These are phyloP conservation scores for Phytophthora pseudosyringae DNA, from an alignment of 352 stramenopile species.

Conservation along the genomic window DNA sequence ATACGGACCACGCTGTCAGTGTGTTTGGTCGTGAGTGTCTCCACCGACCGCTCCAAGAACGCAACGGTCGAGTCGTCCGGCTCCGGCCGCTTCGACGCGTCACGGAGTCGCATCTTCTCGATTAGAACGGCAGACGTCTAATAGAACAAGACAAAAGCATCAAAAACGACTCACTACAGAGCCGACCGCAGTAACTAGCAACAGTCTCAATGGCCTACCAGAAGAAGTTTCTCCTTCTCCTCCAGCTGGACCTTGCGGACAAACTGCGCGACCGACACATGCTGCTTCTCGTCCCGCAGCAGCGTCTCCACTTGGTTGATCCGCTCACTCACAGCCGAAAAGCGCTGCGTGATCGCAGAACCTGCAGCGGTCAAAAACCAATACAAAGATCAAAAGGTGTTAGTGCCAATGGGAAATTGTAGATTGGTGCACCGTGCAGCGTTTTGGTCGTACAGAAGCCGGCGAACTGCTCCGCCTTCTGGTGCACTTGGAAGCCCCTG, in stretches of 20 bases:
- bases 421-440: background rate
- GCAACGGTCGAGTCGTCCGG: slow-evolving; percentile 50
- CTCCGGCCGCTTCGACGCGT: slow-evolving; percentile 46
- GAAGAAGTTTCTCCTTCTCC: slow-evolving; percentile 86
- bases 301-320: slow-evolving; percentile 76
- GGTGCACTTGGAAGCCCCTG: slow-evolving; percentile 71
- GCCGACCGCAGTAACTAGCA: background rate
- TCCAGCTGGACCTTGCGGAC: slow-evolving; percentile 78
- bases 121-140: slow-evolving; percentile 82
- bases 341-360: slow-evolving; percentile 61
- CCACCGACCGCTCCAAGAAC: slow-evolving; percentile 73
- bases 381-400: background rate
- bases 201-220: slow-evolving; percentile 38
- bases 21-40: slow-evolving; percentile 60
- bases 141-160: background rate
- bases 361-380: slow-evolving; percentile 38
- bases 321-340: slow-evolving; percentile 68
- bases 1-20: slow-evolving; percentile 71
- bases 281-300: slow-evolving; percentile 40
- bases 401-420: background rate
- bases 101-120: slow-evolving; percentile 78
- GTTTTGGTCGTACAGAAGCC: slow-evolving; percentile 57
- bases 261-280: slow-evolving; percentile 50
- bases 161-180: background rate
- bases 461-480: slow-evolving; percentile 68